Base-by-base conservation (phyloP, 2,329 filamentous ascomycete genomes). In the Scedosporium aurantiacum region DNA sequence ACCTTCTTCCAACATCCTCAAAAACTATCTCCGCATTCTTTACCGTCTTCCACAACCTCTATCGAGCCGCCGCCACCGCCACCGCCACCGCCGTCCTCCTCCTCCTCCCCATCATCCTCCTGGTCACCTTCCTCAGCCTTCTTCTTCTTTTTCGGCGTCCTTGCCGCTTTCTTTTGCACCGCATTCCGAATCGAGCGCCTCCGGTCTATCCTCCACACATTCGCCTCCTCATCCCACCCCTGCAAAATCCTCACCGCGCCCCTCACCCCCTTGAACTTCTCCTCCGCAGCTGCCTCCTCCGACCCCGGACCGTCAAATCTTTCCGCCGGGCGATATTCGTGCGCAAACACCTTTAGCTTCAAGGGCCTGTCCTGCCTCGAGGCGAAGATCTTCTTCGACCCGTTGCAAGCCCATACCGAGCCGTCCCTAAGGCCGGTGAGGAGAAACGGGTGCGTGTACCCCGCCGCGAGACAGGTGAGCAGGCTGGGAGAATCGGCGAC, bases 361-460 rank as follows among this genome's bases (percentile, higher is more conserved):
- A 70, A 68, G 6, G 66, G 66, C 62, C 72, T 74, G 54, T 74
- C 68, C 50, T 74, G 72, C 61, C 76, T 73, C 47, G 72, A 73
- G 7, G 66, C 62, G 60, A 78, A 75, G 1, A 78, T 70, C 63
- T 76, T 75, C 60, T 75, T 74, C 57, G 79, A 67, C 27, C 76
- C 70, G 65, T 79, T 80, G 63, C 74, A 73, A 5, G 75, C 72
- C 75, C 79, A 82, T 2, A 84, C 70, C 0, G 79, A 79, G 10
- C 82, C 82, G 61, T 84, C 81, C 2, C 78, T 74, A 52, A 77
- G 75, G n/a, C 82, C 82, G 12, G 80, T 70, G 1, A 84, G 74
- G 8, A 81, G 70, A 64, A 76, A 84, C 0, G 82, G 82, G 61
- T 85, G 82, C 14, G 75, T 76, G 2, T 70, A 66, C 16, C 81